These are phyloP conservation scores for Coriaria nepalensis DNA, from an alignment of 306 rosid genomes.

Conservation along the genomic window DNA sequence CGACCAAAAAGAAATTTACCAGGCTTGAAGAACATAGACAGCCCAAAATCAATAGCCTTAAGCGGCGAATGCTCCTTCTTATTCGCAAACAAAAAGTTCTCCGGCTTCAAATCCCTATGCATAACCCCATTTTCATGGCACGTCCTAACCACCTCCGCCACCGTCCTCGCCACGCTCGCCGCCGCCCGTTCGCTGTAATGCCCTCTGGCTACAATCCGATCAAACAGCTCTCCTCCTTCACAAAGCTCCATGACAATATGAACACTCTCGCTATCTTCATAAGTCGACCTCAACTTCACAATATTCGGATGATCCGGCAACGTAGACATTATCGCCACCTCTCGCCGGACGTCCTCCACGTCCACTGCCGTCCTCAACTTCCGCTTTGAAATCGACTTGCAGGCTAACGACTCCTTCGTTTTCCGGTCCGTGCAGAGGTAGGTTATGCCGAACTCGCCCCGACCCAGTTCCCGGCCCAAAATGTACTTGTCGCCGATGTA, in stretches of 20 bases:
- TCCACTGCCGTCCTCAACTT: conserved; percentile 62
- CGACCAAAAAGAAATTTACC: conserved; percentile 1
- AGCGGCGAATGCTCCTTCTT: conserved; percentile 17
- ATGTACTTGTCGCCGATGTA: conserved; percentile 78
- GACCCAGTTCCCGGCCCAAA: conserved; percentile 83
- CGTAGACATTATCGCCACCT: conserved; percentile 19
- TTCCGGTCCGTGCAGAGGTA: conserved; percentile 84
- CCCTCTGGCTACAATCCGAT: conserved; percentile 18
- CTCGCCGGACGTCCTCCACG: conserved; percentile 7
- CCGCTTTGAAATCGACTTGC: conserved; percentile 88
- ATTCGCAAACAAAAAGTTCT: conserved; percentile 17
- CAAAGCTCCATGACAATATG: conserved; percentile 18
- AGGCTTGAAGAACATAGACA: conserved; percentile 18
- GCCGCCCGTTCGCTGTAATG: conserved; percentile 19
- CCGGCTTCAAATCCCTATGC: conserved; percentile 19
- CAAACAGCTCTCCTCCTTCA: conserved; percentile 19
- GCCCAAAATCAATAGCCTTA: conserved; percentile 17
- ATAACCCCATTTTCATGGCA: conserved; percentile 18
- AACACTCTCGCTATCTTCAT: conserved; percentile 16
- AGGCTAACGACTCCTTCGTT: conserved; percentile 68
- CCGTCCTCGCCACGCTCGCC: conserved; percentile 12
- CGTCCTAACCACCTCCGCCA: conserved; percentile 18
- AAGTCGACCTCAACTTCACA: conserved; percentile 18
- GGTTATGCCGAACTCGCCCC: conserved; percentile 97
- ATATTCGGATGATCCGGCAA: conserved; percentile 17